phyloP scores from a whole-genome alignment of 2,329 filamentous ascomycete genomes.

The Alternaria gansuensis region DNA sequence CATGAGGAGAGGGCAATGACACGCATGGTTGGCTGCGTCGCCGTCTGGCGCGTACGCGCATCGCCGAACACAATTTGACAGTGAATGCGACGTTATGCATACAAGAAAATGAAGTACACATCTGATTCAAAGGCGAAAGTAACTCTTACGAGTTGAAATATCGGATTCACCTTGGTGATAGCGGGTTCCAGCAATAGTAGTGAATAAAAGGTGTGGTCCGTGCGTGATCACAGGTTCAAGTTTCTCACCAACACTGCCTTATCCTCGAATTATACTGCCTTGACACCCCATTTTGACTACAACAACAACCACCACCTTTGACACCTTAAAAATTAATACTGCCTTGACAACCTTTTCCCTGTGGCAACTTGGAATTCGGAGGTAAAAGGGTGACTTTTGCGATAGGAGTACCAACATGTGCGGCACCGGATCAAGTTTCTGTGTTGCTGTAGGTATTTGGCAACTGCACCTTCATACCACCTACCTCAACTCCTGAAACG shows the following conservation, averaged over 20 bases:
- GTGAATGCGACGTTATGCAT: background rate
- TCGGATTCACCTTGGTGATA: background rate
- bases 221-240: conserved; percentile 1
- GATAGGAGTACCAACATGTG: too few species aligned
- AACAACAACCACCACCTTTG: too few species aligned
- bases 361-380: background rate
- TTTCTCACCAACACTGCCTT: background rate
- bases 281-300: too few species aligned
- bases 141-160: background rate
- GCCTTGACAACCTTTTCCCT: background rate
- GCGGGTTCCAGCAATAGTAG: background rate
- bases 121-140: background rate
- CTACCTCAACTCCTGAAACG: too few species aligned
- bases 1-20: too few species aligned
- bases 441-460: too few species aligned
- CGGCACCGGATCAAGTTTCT: too few species aligned
- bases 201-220: background rate
- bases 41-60: background rate
- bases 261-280: background rate
- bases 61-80: background rate
- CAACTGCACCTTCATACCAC: too few species aligned
- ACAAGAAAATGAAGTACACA: background rate
- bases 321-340: too few species aligned
- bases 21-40: too few species aligned
- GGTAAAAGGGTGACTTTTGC: too few species aligned